Evolutionary conservation across 2,329 filamentous ascomycete species (phyloP), one percentile per base, ranked within the genome.

Genomic region (Sarocladiaceae sp.): DNA sequence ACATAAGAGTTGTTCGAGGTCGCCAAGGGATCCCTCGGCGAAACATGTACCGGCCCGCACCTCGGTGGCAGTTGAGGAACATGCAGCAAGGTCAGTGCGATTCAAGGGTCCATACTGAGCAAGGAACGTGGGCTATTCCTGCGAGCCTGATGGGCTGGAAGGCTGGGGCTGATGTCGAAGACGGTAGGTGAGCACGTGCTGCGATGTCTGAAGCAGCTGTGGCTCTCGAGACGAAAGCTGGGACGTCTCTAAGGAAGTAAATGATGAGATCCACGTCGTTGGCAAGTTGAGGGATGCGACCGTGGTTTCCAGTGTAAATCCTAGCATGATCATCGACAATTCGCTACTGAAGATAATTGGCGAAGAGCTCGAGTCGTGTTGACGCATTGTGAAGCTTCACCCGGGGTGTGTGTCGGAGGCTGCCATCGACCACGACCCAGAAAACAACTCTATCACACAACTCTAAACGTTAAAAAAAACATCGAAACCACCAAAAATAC

Each of bases 401-500:
- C 40, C 26, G 12, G 15, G 44, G 44, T 17, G 44, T 48, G 44
- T 17, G 40, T 25, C 25, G n/a, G n/a, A n/a, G n/a, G n/a, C n/a
- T n/a, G n/a, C n/a, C n/a, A n/a, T n/a, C n/a, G n/a, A n/a, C n/a
- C n/a, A n/a, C n/a, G 44, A 17, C 17, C 26, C 44, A 48, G 44
- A 18, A 22, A 48, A 48, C 28, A 48, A 48, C 44, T 48, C 44
- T 48, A 48, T 18, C 26, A 6, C 7, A 18, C 44, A 48, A 48
- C 44, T 33, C 44, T 48, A 48, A 48, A 42, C 13, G n/a, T 48
- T 26, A 44, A 44, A 40, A 22, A 20, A 13, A 12, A 22, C n/a
- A 40, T 17, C 17, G 37, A 42, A 25, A 42, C 17, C 11, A 28
- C 26, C 8, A 6, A n/a, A 20, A 33, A 11, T 26, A 20, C 40